Conservation (phyloP, 108 stramenopile genomes). For the Chaetoceros muelleri region DNA sequence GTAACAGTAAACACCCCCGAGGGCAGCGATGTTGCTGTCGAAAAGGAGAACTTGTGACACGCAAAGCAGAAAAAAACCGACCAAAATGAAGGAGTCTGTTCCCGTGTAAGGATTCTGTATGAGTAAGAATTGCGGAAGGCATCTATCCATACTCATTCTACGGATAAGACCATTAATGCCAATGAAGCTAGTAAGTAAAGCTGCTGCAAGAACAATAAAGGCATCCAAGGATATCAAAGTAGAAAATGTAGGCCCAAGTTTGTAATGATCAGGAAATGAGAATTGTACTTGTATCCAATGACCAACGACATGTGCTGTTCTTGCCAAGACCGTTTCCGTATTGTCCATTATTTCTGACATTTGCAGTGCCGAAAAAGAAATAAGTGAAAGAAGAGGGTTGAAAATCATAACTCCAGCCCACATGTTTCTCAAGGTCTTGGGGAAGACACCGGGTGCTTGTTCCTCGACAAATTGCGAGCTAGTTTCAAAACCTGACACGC, state of each 20-base stretch:
- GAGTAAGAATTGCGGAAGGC: slow-evolving; percentile 53
- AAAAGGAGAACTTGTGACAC: slow-evolving; percentile 31
- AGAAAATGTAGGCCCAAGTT: slow-evolving; percentile 12
- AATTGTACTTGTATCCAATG: slow-evolving; percentile 24
- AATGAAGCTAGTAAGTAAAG: slow-evolving; percentile 54
- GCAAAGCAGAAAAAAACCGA: slow-evolving; percentile 46
- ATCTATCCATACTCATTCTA: slow-evolving; percentile 59
- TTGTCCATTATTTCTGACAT: slow-evolving; percentile 29
- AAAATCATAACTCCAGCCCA: slow-evolving; percentile 44
- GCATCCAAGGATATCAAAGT: slow-evolving; percentile 38
- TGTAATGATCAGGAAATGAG: slow-evolving; percentile 12
- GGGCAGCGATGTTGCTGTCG: slow-evolving; percentile 38
- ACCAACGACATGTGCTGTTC: slow-evolving; percentile 43
- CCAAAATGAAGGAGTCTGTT: slow-evolving; percentile 40
- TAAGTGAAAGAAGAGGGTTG: slow-evolving; percentile 46
- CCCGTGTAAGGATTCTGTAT: slow-evolving; percentile 39
- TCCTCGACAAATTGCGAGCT: slow-evolving; percentile 53
- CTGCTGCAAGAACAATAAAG: slow-evolving; percentile 54
- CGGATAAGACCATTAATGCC: slow-evolving; percentile 54
- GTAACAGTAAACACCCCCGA: slow-evolving; percentile 51
- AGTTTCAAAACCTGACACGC: slow-evolving; percentile 63
- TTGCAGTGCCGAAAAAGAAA: slow-evolving; percentile 41
- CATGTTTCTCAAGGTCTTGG: slow-evolving; percentile 51
- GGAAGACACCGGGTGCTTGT: slow-evolving; percentile 44
- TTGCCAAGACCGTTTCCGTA: slow-evolving; percentile 41